These are phyloP conservation scores for Corynespora cassiicola DNA, from an alignment of 2,329 filamentous ascomycete genomes.

Conservation along the genomic window DNA sequence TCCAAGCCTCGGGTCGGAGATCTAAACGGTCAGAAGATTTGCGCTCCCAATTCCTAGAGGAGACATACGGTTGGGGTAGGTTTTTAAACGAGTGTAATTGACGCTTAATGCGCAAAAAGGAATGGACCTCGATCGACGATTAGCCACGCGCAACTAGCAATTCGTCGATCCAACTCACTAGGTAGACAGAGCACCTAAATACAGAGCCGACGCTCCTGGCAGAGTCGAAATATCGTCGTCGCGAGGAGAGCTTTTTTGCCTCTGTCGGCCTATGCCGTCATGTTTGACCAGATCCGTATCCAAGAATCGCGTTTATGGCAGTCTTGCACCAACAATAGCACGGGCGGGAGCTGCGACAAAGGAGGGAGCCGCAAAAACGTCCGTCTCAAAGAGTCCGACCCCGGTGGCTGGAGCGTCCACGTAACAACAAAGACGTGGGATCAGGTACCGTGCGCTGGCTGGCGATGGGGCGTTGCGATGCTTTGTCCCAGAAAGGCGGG, in stretches of 20 bases:
- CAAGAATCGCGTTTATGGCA: constrained; percentile 24
- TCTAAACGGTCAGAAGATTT: constrained; percentile 1
- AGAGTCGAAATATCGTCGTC: constrained; percentile 28
- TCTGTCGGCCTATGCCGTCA: constrained; percentile 41
- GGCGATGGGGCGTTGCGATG: constrained; percentile 17
- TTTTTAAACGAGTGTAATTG: constrained; percentile 60
- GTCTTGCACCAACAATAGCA: no score
- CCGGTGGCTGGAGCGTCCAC: constrained; percentile 9
- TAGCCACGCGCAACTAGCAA: constrained; percentile 13
- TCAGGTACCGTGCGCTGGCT: neutral
- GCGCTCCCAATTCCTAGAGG: neutral
- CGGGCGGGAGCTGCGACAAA: constrained; percentile 16
- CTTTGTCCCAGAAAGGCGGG: constrained; percentile 31
- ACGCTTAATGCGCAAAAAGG: constrained; percentile 49
- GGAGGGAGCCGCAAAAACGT: no score
- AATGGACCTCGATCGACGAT: constrained; percentile 40
- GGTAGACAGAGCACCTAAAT: constrained; percentile 44
- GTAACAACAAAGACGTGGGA: constrained; percentile 18
- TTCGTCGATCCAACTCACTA: constrained; percentile 33
- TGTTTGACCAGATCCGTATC: constrained; percentile 34
- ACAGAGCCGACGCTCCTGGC: constrained; percentile 26
- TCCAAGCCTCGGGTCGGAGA: neutral
- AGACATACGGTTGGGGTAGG: constrained; percentile 44
- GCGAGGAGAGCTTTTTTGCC: constrained; percentile 24
- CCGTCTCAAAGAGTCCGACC: constrained; percentile 1